Percentiles rank a stretch among this genome's conserved stretches.
Evolutionary conservation across 805 yeast species (phyloP).

Genomic region (Candida insectalens): DNA sequence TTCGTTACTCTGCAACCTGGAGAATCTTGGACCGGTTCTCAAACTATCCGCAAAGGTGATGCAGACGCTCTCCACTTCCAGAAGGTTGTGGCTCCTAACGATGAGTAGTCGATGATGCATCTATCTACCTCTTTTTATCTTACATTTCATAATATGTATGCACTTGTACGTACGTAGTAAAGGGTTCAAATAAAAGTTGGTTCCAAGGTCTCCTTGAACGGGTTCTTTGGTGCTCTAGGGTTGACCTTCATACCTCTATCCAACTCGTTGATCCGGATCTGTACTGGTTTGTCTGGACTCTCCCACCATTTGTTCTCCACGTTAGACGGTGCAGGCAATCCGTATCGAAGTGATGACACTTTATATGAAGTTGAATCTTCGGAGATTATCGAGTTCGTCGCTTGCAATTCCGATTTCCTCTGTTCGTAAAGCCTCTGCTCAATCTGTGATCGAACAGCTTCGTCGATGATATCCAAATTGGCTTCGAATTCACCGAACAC

Average conservation of each 20-base stretch:
- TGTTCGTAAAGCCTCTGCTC: slow-evolving; percentile 45
- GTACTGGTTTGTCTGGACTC: slow-evolving; percentile 36
- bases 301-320: slow-evolving; percentile 73
- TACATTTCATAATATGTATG: too few species aligned
- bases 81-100: not conserved
- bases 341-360: slow-evolving; percentile 23
- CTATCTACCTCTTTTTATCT: too few species aligned
- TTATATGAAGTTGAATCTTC: slow-evolving; percentile 8
- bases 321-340: slow-evolving; percentile 78
- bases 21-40: slow-evolving; percentile 65
- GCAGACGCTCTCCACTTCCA: slow-evolving; percentile 11
- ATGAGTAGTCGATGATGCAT: too few species aligned
- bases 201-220: slow-evolving; percentile 46
- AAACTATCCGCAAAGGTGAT: slow-evolving; percentile 47
- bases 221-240: slow-evolving; percentile 63
- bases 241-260: slow-evolving; percentile 45
- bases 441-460: slow-evolving; percentile 36
- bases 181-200: too few species aligned
- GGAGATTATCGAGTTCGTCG: slow-evolving; percentile 18
- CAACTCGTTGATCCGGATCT: slow-evolving; percentile 44
- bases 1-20: slow-evolving; percentile 62
- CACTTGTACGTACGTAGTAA: too few species aligned
- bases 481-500: slow-evolving; percentile 68
- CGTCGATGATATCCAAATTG: slow-evolving; percentile 56
- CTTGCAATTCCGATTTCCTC: slow-evolving; percentile 36